Percentiles rank a stretch among this genome's conserved stretches.
Evolutionary conservation across 164 flowering plant genomes (phyloP).

Genomic region (Nelumbo lutea): DNA sequence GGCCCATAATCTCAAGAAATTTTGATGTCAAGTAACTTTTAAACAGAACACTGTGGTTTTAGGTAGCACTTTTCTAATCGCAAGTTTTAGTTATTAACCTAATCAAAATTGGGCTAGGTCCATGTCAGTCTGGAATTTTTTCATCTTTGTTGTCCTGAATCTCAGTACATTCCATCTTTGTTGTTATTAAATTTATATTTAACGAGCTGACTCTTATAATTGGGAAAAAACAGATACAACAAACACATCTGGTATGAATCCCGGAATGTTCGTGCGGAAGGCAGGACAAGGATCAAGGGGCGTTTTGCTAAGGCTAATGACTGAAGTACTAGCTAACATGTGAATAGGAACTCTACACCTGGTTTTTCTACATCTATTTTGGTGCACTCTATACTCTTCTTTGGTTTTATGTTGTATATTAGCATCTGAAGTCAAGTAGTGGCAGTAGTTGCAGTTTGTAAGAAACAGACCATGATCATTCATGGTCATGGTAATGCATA

Average conservation of each 20-base stretch:
- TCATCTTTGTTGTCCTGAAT: neutral
- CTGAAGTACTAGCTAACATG: neutral
- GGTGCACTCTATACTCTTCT: neutral
- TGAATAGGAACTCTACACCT: neutral
- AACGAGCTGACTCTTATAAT: neutral
- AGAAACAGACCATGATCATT: no score
- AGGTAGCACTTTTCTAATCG: no score
- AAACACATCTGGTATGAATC: slow-evolving; percentile 81
- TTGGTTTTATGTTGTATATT: neutral
- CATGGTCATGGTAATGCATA: no score
- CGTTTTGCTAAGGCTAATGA: slow-evolving; percentile 67
- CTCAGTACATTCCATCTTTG: neutral
- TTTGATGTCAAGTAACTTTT: no score
- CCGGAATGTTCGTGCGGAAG: slow-evolving; percentile 70
- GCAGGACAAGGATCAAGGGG: slow-evolving; percentile 67
- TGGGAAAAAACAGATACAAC: slow-evolving; percentile 43
- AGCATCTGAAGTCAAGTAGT: neutral
- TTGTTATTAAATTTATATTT: neutral
- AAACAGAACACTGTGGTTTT: no score
- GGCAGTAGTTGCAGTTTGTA: no score
- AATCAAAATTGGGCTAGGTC: no score
- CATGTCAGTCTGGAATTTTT: no score
- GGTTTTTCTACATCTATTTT: neutral
- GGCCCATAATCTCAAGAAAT: no score
- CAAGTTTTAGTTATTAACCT: no score